Conservation (phyloP, 805 yeast species). For the Candida takata region DNA sequence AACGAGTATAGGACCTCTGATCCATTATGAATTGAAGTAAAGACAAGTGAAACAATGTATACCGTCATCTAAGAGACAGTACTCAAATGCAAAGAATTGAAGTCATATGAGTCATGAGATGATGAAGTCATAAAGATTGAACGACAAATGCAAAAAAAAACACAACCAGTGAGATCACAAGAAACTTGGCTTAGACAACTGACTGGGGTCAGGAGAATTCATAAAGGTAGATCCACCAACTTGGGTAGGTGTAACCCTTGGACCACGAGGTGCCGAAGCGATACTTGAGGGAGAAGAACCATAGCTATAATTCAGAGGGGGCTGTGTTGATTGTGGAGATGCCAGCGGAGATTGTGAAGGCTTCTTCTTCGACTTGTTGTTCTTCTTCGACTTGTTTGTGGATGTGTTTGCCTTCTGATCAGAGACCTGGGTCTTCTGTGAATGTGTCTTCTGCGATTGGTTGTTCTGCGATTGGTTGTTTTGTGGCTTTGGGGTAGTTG, state of each 20-base stretch:
- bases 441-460: neutral
- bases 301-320: neutral
- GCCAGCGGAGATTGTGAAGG: neutral
- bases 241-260: neutral
- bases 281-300: neutral
- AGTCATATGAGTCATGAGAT: too few relatives aligned
- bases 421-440: neutral
- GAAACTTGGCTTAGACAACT: constrained; percentile 15
- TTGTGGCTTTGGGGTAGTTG: too few relatives aligned
- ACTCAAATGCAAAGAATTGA: too few relatives aligned
- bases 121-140: too few relatives aligned
- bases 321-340: neutral
- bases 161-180: too few relatives aligned
- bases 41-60: too few relatives aligned
- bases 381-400: neutral
- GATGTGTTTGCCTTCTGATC: neutral
- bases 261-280: neutral
- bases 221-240: constrained; percentile 3
- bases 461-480: too few relatives aligned
- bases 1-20: too few relatives aligned
- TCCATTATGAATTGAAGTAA: too few relatives aligned
- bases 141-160: too few relatives aligned
- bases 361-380: constrained; percentile 1
- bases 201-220: constrained; percentile 10
- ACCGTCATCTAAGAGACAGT: too few relatives aligned